Conservation (phyloP, 768 basidiomycete species). For the Pulveroboletus ravenelii region DNA sequence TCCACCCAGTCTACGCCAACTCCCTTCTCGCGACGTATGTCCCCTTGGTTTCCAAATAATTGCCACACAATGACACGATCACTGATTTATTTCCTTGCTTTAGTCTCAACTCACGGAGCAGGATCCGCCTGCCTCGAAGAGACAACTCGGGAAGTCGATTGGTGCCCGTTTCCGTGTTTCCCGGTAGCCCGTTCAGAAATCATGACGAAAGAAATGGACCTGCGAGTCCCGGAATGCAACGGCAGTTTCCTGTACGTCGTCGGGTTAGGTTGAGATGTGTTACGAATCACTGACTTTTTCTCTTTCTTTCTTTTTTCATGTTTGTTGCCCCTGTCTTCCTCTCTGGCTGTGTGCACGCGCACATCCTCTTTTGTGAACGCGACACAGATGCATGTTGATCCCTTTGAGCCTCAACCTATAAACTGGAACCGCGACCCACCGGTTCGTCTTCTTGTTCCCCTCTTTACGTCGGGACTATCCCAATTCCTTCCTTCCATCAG, state of each 20-base stretch:
- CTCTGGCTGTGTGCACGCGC: too few species aligned
- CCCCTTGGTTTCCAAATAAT: neutral
- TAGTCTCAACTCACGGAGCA: slow-evolving; percentile 21
- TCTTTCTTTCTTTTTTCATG: neutral
- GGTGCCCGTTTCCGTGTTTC: slow-evolving; percentile 4
- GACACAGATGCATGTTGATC: slow-evolving; percentile 4
- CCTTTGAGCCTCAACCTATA: neutral
- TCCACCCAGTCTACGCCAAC: slow-evolving; percentile 20
- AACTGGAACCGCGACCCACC: neutral
- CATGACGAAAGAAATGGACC: neutral
- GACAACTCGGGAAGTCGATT: neutral
- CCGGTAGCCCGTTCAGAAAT: neutral
- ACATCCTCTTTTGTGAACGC: neutral
- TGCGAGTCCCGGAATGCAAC: neutral
- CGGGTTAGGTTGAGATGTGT: neutral
- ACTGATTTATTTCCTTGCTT: too few species aligned
- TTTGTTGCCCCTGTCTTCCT: neutral
- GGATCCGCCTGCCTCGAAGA: slow-evolving; percentile 4
- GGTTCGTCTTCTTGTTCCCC: slow-evolving; percentile 6
- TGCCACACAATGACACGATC: neutral
- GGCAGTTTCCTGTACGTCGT: slow-evolving; percentile 2
- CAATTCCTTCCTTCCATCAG: neutral
- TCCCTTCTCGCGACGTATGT: slow-evolving; percentile 23
- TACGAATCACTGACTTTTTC: neutral
- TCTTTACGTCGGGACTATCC: neutral